Evolutionary conservation across 2,329 filamentous ascomycete genomes (phyloP), one percentile per base, ranked within the genome.

Genomic region (Phaeosphaeriaceae sp.): DNA sequence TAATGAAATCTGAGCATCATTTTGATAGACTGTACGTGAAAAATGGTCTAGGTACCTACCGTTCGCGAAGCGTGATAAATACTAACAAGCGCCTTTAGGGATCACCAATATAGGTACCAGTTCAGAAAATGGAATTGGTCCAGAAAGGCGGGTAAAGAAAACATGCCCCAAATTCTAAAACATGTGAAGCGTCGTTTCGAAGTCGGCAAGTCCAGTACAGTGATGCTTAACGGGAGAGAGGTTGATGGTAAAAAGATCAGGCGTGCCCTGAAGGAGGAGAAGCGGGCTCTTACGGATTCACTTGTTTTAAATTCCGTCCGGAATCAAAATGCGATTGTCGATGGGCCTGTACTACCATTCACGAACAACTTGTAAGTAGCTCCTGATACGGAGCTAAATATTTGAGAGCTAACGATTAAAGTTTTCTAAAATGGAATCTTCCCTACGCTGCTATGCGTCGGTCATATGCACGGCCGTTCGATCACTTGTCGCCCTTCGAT

Each of bases 81-180:
- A 26, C 23, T 26, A 3, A 26, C 23, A 26, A 7, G 17, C 35
- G 16, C 6, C 6, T 5, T n/a, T 36, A 73, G 70, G 28, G 63
- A 60, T 12, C 41, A 55, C 32, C 60, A 71, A 41, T 74, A 72
- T 52, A 72, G 70, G 40, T 64, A 71, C 42, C 63, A 66, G 3
- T 61, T 73, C 54, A 65, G 54, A 30, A 66, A 67, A 51, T 72
- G 69, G 71, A 52, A 52, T 5, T 57, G 64, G 44, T 66, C 52
- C 38, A 72, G 67, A 46, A 71, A 51, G 30, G 41, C 67, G 1
- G 34, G 63, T 4, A 36, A 18, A 46, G n/a, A 13, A n/a, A 12
- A 21, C 23, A 38, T 38, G 7, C 13, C 35, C 17, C 6, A 38
- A n/a, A 20, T 20, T 21, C 16, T 33, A 13, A 26, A 52, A 34